These are phyloP conservation scores for Mycena rosella DNA, from an alignment of 768 basidiomycete species.

Conservation along the genomic window DNA sequence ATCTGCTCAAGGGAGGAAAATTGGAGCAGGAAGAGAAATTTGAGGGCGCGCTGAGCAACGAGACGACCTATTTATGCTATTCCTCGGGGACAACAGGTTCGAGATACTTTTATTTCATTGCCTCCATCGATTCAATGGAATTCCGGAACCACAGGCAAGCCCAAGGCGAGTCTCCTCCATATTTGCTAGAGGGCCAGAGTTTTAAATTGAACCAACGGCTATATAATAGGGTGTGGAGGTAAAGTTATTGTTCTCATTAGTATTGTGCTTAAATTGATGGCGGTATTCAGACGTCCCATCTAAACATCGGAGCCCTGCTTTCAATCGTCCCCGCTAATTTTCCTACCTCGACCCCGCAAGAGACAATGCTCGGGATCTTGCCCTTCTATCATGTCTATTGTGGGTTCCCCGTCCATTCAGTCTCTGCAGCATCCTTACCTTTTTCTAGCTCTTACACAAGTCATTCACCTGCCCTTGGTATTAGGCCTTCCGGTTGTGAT, in stretches of 20 bases:
- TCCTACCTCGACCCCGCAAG: conserved; percentile 47
- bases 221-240: conserved; percentile 29
- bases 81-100: conserved; percentile 64
- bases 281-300: conserved; percentile 55
- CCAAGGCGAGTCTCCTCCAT: background rate
- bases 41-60: conserved; percentile 37
- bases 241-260: background rate
- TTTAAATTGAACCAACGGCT: background rate
- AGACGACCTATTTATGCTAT: conserved; percentile 44
- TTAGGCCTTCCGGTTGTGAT: conserved; percentile 57
- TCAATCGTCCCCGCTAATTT: conserved; percentile 55
- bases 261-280: background rate
- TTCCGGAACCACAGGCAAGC: conserved; percentile 65
- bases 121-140: no score
- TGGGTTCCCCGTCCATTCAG: conserved; percentile 3
- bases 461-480: conserved; percentile 56
- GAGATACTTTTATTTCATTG: no score
- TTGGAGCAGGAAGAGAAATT: conserved; percentile 40
- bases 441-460: conserved; percentile 42
- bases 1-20: conserved; percentile 32
- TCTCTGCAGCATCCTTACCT: background rate
- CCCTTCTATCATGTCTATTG: conserved; percentile 52
- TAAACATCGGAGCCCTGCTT: conserved; percentile 63
- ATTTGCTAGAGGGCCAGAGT: background rate
- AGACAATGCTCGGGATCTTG: conserved; percentile 63